These are phyloP conservation scores for Cudoniella acicularis DNA, from an alignment of 495 filamentous ascomycete species.

Conservation along the genomic window DNA sequence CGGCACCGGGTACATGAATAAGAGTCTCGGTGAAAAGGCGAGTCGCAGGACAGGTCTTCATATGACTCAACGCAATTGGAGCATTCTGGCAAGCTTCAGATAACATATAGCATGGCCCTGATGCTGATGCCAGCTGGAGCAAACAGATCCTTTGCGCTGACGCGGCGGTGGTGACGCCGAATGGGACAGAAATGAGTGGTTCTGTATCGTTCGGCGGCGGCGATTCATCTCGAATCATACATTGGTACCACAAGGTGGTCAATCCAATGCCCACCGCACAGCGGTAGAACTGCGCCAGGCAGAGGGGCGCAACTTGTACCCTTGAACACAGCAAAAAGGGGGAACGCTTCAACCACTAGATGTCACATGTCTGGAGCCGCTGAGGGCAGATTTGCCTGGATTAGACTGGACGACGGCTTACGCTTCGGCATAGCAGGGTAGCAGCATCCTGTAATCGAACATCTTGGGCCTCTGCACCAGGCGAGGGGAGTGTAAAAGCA, in stretches of 20 bases:
- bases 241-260: neutral
- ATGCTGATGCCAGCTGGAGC: neutral
- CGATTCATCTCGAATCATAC: slow-evolving; percentile 2
- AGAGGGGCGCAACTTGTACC: neutral
- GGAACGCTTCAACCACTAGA: neutral
- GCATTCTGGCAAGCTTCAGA: neutral
- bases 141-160: neutral
- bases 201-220: neutral
- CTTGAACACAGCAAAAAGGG: neutral
- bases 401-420: neutral
- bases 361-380: neutral
- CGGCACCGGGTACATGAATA: slow-evolving; percentile 20
- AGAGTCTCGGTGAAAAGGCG: neutral
- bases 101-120: neutral
- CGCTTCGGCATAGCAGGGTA: neutral
- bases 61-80: neutral
- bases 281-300: neutral
- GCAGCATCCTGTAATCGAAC: neutral
- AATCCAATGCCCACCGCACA: neutral
- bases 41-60: slow-evolving; percentile 1
- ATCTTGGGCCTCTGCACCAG: neutral
- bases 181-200: neutral
- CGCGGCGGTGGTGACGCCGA: neutral
- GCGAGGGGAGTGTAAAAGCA: neutral
- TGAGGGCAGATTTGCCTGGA: neutral